These are phyloP conservation scores for Lepiota venenata DNA, from an alignment of 768 basidiomycete genomes.

Conservation along the genomic window DNA sequence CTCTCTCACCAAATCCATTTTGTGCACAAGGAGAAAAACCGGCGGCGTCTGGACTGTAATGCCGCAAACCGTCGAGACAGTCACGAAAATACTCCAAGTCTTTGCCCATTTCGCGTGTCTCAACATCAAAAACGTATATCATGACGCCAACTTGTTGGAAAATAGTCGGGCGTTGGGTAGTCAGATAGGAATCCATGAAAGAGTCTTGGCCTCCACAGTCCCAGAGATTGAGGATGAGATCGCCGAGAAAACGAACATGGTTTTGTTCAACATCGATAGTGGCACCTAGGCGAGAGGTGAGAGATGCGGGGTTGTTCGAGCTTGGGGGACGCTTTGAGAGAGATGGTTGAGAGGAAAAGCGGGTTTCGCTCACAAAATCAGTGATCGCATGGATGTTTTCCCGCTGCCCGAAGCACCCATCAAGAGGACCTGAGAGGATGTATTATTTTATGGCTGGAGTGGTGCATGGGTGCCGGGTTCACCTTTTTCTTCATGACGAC, in stretches of 20 bases:
- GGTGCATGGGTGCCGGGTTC: conserved; percentile 18
- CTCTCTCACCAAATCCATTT: conserved; percentile 91
- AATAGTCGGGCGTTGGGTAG: conserved; percentile 87
- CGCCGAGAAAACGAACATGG: conserved; percentile 94
- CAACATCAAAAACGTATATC: conserved; percentile 98
- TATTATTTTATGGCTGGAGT: conserved; percentile 18
- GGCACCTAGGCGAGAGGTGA: conserved; percentile 89
- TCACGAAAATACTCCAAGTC: conserved; percentile 92
- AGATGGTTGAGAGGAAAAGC: neutral
- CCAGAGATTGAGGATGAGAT: conserved; percentile 95
- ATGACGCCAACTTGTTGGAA: conserved; percentile 96
- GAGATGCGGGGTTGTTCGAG: conserved; percentile 90
- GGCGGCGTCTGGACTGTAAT: conserved; percentile 79
- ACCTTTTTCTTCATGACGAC: conserved; percentile 63
- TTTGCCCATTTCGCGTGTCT: conserved; percentile 76
- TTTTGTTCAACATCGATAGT: conserved; percentile 99
- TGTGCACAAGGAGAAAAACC: conserved; percentile 91
- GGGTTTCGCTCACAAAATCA: conserved; percentile 84
- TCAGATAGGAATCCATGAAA: conserved; percentile 97
- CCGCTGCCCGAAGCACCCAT: conserved; percentile 97
- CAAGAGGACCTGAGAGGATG: conserved; percentile 70
- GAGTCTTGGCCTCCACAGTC: conserved; percentile 98
- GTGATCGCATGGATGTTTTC: conserved; percentile 97
- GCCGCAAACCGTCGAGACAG: conserved; percentile 79
- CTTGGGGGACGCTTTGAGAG: conserved; percentile 35